Evolutionary conservation across 2,329 filamentous ascomycete genomes (phyloP), one percentile per base, ranked within the genome.

Genomic region (Fusarium oxysporum): DNA sequence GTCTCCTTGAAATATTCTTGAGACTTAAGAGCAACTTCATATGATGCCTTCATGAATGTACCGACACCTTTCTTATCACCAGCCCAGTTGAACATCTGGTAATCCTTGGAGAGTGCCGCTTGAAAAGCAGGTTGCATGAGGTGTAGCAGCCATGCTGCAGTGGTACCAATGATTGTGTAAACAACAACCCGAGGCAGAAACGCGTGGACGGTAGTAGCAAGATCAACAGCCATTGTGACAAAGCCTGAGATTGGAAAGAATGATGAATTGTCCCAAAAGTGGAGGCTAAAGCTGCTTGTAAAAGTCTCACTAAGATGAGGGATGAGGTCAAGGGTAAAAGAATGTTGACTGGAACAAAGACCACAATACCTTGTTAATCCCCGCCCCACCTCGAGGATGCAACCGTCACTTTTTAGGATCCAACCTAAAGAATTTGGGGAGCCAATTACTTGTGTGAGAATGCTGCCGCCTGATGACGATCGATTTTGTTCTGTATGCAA

Each of bases 101-200:
- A 70, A 12, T 70, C 44, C 5, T 30, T 43, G 9, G 63, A 68
- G 33, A 70, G 45, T 19, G 63, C 57, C 11, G 66, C 66, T 17
- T 70, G 63, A 3, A 70, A 23, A 23, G 66, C 66, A 21, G 66
- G 66, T 6, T 70, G 66, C 38, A 70, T 63, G 0, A 70, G 53
- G 41, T 70, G 67, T 25, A 68, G 19, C 11, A 70, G 14, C 66
- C 66, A 70, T 63, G 66, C 53, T 41, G 48, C 44, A 17, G 35
- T 63, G 37, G 58, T 70, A 10, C 63, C 57, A 44, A 70, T 25
- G 17, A 63, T 32, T 5, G 57, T 55, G 35, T 70, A 70, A 11
- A 55, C 43, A n/a, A 63, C 5, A 25, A 68, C 54, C 3, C 63
- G 66, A 44, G 66, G 57, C 25, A 70, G 41, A 45, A 68, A 32